These are phyloP conservation scores for Polygonum maritimum DNA, from an alignment of 148 eudicot species.

Conservation along the genomic window DNA sequence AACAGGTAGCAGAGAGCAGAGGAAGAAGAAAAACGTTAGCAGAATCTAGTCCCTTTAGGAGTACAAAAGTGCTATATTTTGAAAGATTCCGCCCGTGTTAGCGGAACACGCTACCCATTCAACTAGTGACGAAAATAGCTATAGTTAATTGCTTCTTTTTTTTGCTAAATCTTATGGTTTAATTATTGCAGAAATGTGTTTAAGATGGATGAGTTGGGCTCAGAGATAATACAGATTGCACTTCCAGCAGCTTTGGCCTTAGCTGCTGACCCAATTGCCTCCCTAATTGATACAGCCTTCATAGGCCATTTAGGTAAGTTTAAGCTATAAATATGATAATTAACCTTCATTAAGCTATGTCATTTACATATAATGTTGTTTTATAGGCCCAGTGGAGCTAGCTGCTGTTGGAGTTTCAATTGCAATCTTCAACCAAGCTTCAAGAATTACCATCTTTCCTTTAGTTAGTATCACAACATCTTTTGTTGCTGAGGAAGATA, in stretches of 20 bases:
- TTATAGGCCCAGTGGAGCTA: conserved; percentile 35
- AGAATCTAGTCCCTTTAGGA: too few species aligned
- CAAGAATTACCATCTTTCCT: conserved; percentile 35
- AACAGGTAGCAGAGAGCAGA: too few species aligned
- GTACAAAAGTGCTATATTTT: too few species aligned
- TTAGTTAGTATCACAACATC: conserved; percentile 39
- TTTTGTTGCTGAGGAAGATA: conserved; percentile 40
- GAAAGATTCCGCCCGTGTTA: too few species aligned
- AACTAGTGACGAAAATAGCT: too few species aligned
- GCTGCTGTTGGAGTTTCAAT: conserved; percentile 40
- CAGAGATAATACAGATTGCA: conserved; percentile 43
- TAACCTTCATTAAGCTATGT: not conserved
- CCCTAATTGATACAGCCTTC: conserved; percentile 54
- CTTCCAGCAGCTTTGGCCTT: conserved; percentile 55
- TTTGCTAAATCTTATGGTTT: not conserved
- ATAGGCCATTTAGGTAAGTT: conserved; percentile 48
- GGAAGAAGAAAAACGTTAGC: too few species aligned
- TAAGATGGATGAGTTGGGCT: conserved; percentile 40
- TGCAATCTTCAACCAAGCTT: conserved; percentile 37
- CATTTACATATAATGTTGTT: too few species aligned
- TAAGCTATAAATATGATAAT: not conserved
- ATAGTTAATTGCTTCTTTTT: too few species aligned
- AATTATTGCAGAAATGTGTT: conserved; percentile 22
- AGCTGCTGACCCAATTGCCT: conserved; percentile 57
- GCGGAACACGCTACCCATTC: too few species aligned